Percentiles rank a stretch among this genome's conserved stretches.
These are phyloP conservation scores for Chytriomyces sp. DNA, from an alignment of 192 early-diverging fungal species.

Conservation along the genomic window DNA sequence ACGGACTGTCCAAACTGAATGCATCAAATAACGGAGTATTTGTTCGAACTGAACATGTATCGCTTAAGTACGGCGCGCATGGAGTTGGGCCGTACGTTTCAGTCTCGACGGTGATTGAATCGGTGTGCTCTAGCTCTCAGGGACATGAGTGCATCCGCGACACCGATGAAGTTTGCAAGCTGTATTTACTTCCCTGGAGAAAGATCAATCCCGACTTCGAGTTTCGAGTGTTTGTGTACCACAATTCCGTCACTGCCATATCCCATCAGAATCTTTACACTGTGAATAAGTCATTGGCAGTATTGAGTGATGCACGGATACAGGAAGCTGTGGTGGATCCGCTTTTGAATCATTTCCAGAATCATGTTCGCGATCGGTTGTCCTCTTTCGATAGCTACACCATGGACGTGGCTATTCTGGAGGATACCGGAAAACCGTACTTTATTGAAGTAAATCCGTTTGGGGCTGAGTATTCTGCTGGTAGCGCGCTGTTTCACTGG, in stretches of 20 bases:
- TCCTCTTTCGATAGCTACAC: not conserved
- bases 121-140: not conserved
- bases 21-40: not conserved
- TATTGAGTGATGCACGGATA: not conserved
- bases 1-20: not conserved
- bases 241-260: not conserved
- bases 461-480: constrained; percentile 16
- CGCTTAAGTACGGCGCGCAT: not conserved
- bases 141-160: constrained; percentile 9
- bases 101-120: not conserved
- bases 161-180: not conserved
- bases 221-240: constrained; percentile 18
- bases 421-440: not conserved
- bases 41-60: constrained; percentile 1
- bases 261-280: constrained; percentile 3
- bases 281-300: not conserved
- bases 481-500: constrained; percentile 11
- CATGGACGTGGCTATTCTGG: constrained; percentile 2
- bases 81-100: constrained; percentile 5
- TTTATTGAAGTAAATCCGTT: constrained; percentile 17
- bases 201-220: not conserved
- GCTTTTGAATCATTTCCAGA: not conserved
- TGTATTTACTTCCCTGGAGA: constrained; percentile 12
- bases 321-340: not conserved
- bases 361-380: not conserved